phyloP scores from a whole-genome alignment of 1,284 basidiomycete species.

The Malassezia pachydermatis region DNA sequence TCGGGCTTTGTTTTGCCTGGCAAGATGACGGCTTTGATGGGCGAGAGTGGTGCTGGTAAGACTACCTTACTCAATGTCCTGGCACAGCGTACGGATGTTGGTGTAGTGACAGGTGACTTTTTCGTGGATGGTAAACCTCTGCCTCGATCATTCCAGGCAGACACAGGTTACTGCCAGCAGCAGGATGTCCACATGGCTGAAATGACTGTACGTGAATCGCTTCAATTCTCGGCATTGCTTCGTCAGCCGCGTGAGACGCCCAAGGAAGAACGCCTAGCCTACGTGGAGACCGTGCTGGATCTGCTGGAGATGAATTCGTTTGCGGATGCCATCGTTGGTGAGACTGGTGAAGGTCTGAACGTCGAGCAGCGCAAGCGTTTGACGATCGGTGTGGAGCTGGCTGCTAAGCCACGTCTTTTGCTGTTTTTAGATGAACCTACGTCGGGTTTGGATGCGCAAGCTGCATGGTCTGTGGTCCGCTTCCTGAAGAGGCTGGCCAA shows the following conservation, averaged over 20 bases:
- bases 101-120: conserved; percentile 28
- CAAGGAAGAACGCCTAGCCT: conserved; percentile 26
- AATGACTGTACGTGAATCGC: conserved; percentile 31
- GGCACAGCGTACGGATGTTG: conserved; percentile 28
- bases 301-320: conserved; percentile 34
- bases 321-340: conserved; percentile 35
- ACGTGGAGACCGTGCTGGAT: conserved; percentile 32
- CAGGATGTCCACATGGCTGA: conserved; percentile 32
- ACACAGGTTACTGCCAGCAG: conserved; percentile 34
- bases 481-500: conserved; percentile 46
- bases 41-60: conserved; percentile 39
- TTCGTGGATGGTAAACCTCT: conserved; percentile 25
- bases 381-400: conserved; percentile 39
- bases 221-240: conserved; percentile 35
- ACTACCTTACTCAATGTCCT: conserved; percentile 38
- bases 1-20: conserved; percentile 33
- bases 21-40: conserved; percentile 39
- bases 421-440: conserved; percentile 45
- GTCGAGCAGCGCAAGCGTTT: conserved; percentile 39
- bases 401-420: conserved; percentile 33
- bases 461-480: conserved; percentile 35
- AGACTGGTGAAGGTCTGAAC: conserved; percentile 27
- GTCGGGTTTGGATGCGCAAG: conserved; percentile 29
- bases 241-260: conserved; percentile 30
- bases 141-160: conserved; percentile 31